phyloP scores from a whole-genome alignment of 345 rosid genomes.

The Syzygium oleosum region DNA sequence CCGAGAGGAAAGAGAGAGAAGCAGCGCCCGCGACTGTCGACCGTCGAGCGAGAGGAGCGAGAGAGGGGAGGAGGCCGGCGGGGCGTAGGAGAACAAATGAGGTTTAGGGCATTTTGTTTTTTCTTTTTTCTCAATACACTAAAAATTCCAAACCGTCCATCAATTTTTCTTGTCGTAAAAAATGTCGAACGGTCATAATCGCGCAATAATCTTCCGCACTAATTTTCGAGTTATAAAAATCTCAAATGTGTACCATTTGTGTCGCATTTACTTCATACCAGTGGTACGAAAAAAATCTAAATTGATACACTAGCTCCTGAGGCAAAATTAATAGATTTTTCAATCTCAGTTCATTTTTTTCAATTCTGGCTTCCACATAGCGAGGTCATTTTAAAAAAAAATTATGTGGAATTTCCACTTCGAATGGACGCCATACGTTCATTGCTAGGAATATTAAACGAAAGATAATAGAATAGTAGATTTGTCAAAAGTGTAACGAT shows the following conservation, averaged over 20 bases:
- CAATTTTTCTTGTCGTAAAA: background rate
- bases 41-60: background rate
- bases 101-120: background rate
- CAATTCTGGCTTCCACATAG: rapidly evolving
- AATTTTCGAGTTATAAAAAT: background rate
- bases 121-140: background rate
- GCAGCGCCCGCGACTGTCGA: background rate
- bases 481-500: too few relatives aligned
- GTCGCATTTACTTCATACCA: too few relatives aligned
- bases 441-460: rapidly evolving
- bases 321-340: background rate
- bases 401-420: background rate
- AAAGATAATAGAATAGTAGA: rapidly evolving
- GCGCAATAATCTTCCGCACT: background rate
- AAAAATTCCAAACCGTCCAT: background rate
- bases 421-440: rapidly evolving
- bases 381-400: too few relatives aligned
- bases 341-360: background rate
- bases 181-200: background rate
- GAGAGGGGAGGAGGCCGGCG: background rate
- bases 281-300: background rate
- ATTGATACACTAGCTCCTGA: background rate
- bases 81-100: background rate
- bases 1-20: background rate
- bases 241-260: rapidly evolving